Percentiles rank a stretch among this genome's conserved stretches.
Evolutionary conservation across 352 stramenopile genomes (phyloP).

Genomic region (Pythium chondricola): DNA sequence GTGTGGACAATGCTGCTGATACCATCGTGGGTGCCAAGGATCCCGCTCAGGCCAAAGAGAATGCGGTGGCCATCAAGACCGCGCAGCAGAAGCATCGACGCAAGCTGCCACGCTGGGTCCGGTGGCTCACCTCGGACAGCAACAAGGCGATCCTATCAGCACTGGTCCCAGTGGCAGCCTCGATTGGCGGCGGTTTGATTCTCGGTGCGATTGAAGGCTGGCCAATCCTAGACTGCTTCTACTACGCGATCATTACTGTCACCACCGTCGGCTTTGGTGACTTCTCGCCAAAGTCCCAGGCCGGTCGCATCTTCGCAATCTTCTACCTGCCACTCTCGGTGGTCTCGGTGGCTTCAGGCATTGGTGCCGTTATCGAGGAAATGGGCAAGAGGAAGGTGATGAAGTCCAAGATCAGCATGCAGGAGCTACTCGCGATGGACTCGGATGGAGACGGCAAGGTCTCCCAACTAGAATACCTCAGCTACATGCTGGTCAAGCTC

Average conservation of each 20-base stretch:
- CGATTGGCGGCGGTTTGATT: conserved; percentile 44
- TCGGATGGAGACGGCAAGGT: conserved; percentile 61
- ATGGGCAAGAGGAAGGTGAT: conserved; percentile 47
- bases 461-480: conserved; percentile 57
- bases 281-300: conserved; percentile 48
- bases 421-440: conserved; percentile 65
- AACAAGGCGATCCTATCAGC: conserved; percentile 42
- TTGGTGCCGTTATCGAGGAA: conserved; percentile 62
- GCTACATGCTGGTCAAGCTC: conserved; percentile 74
- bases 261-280: conserved; percentile 88
- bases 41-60: conserved; percentile 16
- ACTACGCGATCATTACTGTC: conserved; percentile 89
- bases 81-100: not conserved
- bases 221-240: conserved; percentile 82
- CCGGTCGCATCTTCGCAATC: conserved; percentile 72
- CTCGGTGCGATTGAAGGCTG: conserved; percentile 55
- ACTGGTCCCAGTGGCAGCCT: conserved; percentile 40
- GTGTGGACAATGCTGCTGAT: conserved; percentile 39
- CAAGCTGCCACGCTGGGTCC: conserved; percentile 24
- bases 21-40: not conserved
- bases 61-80: conserved; percentile 8
- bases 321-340: conserved; percentile 75
- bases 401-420: conserved; percentile 73
- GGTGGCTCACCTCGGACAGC: conserved; percentile 38
- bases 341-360: conserved; percentile 54